phyloP scores from a whole-genome alignment of 768 basidiomycete species.

The Boletus tomentosulus region DNA sequence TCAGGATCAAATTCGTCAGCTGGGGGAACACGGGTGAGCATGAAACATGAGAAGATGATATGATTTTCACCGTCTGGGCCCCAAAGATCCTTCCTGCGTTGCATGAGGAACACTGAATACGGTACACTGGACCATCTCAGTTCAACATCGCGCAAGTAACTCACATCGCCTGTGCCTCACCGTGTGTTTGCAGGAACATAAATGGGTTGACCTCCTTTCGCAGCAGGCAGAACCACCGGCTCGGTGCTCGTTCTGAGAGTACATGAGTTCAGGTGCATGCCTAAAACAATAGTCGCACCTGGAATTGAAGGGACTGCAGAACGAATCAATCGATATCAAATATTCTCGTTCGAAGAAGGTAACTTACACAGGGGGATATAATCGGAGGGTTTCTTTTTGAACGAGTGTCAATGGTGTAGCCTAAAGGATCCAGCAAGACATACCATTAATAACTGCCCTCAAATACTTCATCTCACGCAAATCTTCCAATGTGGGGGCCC shows the following conservation, averaged over 20 bases:
- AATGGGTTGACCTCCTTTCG: conserved; percentile 24
- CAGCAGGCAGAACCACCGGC: conserved; percentile 21
- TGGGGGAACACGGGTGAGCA: conserved; percentile 21
- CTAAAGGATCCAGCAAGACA: background rate
- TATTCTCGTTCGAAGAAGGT: background rate
- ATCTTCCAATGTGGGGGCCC: conserved; percentile 28
- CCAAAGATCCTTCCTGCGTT: conserved; percentile 40
- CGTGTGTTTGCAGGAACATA: conserved; percentile 33
- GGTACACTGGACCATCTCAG: conserved; percentile 24
- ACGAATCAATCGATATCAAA: conserved; percentile 4
- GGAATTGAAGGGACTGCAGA: conserved; percentile 21
- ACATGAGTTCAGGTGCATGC: background rate
- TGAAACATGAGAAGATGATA: no score
- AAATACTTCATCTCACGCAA: conserved; percentile 38
- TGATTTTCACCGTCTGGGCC: conserved; percentile 48
- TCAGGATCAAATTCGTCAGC: conserved; percentile 64
- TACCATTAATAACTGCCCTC: conserved; percentile 38
- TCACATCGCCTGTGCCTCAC: conserved; percentile 11
- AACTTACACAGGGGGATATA: conserved; percentile 31
- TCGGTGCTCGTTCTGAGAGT: conserved; percentile 20
- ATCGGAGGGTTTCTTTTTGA: conserved; percentile 27
- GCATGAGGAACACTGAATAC: conserved; percentile 55
- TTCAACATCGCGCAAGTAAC: background rate
- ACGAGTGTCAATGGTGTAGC: background rate
- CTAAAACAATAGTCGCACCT: conserved; percentile 5